These are phyloP conservation scores for Venturiaceae sp. DNA, from an alignment of 2,329 filamentous ascomycete genomes.

Conservation along the genomic window DNA sequence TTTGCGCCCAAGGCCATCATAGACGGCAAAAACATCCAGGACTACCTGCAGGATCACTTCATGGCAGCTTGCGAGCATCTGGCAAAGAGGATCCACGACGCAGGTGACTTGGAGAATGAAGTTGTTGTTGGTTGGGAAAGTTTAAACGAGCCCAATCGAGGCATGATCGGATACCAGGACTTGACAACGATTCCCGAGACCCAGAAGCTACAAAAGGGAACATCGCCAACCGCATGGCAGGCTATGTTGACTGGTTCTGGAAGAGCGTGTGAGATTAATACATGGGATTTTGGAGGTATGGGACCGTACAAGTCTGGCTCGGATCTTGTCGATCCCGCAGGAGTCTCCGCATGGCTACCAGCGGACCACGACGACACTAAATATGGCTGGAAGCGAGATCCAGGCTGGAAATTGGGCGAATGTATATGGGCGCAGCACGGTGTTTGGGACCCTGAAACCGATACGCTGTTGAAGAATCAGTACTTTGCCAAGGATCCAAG, in stretches of 20 bases:
- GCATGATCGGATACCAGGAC: slow-evolving; percentile 75
- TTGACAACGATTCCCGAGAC: slow-evolving; percentile 73
- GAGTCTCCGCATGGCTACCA: slow-evolving; percentile 75
- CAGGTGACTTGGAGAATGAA: slow-evolving; percentile 76
- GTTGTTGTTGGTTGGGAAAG: slow-evolving; percentile 94
- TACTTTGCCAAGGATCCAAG: slow-evolving; percentile 77
- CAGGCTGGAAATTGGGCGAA: slow-evolving; percentile 84
- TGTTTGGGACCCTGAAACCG: slow-evolving; percentile 77
- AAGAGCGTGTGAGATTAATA: slow-evolving; percentile 77
- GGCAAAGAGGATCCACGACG: slow-evolving; percentile 76
- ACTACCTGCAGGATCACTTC: slow-evolving; percentile 85
- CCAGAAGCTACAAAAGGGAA: slow-evolving; percentile 86
- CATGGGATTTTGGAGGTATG: slow-evolving; percentile 88
- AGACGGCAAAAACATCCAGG: slow-evolving; percentile 89
- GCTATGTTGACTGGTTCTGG: slow-evolving; percentile 87
- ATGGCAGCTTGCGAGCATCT: slow-evolving; percentile 71
- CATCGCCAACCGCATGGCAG: slow-evolving; percentile 90
- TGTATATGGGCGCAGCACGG: slow-evolving; percentile 97
- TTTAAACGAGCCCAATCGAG: slow-evolving; percentile 88
- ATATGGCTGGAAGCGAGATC: slow-evolving; percentile 85
- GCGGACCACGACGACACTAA: slow-evolving; percentile 72
- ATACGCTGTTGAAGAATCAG: slow-evolving; percentile 69
- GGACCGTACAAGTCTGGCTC: slow-evolving; percentile 85
- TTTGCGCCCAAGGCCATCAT: slow-evolving; percentile 96
- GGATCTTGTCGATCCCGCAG: slow-evolving; percentile 77